Evolutionary conservation across 352 stramenopile genomes (phyloP).

Genomic region (Globisporangium carolinianum): DNA sequence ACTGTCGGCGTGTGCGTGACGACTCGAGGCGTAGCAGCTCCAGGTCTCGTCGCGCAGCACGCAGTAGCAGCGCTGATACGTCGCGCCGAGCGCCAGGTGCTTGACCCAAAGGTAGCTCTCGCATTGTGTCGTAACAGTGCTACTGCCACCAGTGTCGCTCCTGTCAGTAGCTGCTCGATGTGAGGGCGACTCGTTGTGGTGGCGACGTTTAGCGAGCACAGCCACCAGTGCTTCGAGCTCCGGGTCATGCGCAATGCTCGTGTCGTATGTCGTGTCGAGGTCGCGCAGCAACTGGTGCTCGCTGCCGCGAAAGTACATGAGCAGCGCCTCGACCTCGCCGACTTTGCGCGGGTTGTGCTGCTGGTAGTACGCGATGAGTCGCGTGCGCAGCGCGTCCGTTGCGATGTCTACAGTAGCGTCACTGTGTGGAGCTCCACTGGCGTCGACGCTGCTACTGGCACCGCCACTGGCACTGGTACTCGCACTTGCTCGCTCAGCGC

Average conservation of each 20-base stretch:
- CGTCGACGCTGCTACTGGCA: not conserved
- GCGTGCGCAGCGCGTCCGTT: slow-evolving; percentile 18
- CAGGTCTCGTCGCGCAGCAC: slow-evolving; percentile 20
- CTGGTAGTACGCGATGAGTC: slow-evolving; percentile 87
- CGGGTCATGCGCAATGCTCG: slow-evolving; percentile 24
- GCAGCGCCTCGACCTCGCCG: slow-evolving; percentile 64
- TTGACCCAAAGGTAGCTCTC: slow-evolving; percentile 38
- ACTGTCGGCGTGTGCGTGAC: slow-evolving; percentile 9
- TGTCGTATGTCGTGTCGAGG: slow-evolving; percentile 60
- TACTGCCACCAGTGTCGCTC: not conserved
- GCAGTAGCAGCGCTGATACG: slow-evolving; percentile 31
- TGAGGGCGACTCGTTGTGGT: too few species aligned
- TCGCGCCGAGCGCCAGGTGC: slow-evolving; percentile 22
- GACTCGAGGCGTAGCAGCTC: slow-evolving; percentile 29
- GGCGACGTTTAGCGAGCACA: not conserved
- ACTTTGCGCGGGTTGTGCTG: slow-evolving; percentile 88
- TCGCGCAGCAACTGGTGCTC: slow-evolving; percentile 51
- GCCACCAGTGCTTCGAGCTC: slow-evolving; percentile 22
- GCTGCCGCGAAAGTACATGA: slow-evolving; percentile 50
- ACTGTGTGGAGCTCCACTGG: not conserved
- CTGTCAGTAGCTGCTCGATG: not conserved
- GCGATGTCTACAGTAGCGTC: not conserved
- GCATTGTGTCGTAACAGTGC: slow-evolving; percentile 1
- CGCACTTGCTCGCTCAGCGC: not conserved
- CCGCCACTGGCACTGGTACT: not conserved